phyloP scores from a whole-genome alignment of 1,284 basidiomycete species.

The Agaricales sp. region DNA sequence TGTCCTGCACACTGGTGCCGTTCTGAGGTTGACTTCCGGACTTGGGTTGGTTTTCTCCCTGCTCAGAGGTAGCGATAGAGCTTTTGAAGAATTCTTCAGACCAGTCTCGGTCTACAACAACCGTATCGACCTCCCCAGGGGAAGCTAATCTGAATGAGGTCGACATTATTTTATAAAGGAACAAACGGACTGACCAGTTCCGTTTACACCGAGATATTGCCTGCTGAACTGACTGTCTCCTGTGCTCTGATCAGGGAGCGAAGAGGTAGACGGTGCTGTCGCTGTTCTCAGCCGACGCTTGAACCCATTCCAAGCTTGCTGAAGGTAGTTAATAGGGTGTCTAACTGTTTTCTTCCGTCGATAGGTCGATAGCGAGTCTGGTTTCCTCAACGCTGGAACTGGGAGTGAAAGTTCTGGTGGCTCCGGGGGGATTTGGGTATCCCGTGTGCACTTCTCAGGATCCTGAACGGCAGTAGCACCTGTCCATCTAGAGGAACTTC shows the following conservation, averaged over 20 bases:
- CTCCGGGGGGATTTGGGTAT: no score
- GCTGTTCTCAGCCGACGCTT: neutral
- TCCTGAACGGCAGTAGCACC: no score
- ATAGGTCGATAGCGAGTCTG: neutral
- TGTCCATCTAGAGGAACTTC: no score
- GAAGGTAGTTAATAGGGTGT: neutral
- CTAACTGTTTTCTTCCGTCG: neutral
- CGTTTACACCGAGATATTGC: neutral
- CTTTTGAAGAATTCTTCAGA: neutral
- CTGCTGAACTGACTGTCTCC: neutral
- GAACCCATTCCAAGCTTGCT: neutral
- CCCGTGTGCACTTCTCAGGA: no score
- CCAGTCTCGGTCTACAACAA: neutral
- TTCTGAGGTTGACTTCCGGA: neutral
- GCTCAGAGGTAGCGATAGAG: neutral
- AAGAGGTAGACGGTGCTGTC: neutral
- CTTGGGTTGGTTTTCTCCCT: neutral
- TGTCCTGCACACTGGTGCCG: conserved; percentile 1
- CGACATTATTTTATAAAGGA: neutral
- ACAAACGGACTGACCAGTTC: neutral
- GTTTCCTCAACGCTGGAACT: no score
- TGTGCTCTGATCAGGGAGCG: neutral
- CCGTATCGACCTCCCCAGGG: neutral
- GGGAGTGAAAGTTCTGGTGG: no score
- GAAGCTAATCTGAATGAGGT: no score